Evolutionary conservation across 345 rosid genomes (phyloP), one percentile per base, ranked within the genome.

Genomic region (Eucalyptus erythrocorys): DNA sequence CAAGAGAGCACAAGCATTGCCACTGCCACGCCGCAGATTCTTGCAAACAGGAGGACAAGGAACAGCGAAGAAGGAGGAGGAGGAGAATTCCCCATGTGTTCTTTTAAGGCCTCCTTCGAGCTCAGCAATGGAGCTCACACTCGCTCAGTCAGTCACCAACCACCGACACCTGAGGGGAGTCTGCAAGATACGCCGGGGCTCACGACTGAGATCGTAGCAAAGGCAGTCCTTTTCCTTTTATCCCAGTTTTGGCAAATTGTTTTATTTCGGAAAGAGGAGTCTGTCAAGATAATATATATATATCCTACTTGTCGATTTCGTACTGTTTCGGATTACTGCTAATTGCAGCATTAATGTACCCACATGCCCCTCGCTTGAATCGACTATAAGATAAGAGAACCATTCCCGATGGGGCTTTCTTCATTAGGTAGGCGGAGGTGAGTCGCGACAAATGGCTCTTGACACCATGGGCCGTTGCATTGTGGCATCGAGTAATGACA

Each of bases 1-100:
- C 99, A 96, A 32, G 91, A 93, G 86, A 96, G 88, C 86, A 96
- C 97, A 32, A 94, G 80, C 86, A 88, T 91, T 86, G 98, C 95
- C 85, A 96, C 93, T 66, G 90, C 15, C 85, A 96, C 87, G 80
- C 94, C 96, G 17, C 94, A 94, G 89, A 95, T 87, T 91, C 99
- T 93, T 37, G 98, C 98, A 89, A 93, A 90, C 87, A 96, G 87
- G 87, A 96, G 93, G 49, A 94, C 94, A 32, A 94, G 93, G 42
- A 88, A 17, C 37, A 79, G 42, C 19, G 94, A 89, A 40, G 94
- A n/a, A 88, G 93, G 2, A 26, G 71, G n/a, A 26, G 68, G 19
- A 48, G 90, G 64, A 50, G 88, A 53, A 32, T 89, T 42, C 21
- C 91, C 90, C 93, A 89, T 91, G 85, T 47, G 22, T 71, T 34